Evolutionary conservation across 352 stramenopile species (phyloP), one percentile per base, ranked within the genome.

Genomic region (Phytophthora sojae): DNA sequence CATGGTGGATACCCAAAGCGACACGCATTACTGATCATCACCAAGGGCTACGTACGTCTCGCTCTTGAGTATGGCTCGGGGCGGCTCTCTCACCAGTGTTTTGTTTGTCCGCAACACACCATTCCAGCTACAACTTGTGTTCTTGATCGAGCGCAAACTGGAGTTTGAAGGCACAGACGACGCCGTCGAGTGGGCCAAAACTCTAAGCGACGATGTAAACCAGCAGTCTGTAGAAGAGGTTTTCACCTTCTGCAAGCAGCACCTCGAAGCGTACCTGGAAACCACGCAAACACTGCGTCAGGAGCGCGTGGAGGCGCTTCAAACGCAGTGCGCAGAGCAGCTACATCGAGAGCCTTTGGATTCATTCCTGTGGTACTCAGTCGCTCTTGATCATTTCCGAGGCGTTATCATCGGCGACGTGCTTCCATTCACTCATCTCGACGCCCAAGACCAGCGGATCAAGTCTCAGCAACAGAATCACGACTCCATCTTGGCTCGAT

Each of bases 311-410:
- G 32, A 75, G 17, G 35, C 21, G 23, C 26, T 78, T 9, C n/a
- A 17, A 61, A 9, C 30, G 39, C 56, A 51, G n/a, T 54, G 44
- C 52, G 6, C 21, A 9, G 52, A 52, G 19, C 49, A 61, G 21
- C 26, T 69, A 19, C 45, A 69, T 30, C 52, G 54, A 53, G 26
- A 61, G 6, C 19, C 29, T 9, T 26, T 26, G 25, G 25, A 26
- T 26, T 4, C 5, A 2, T 81, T 82, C n/a, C 35, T 79, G 9
- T 71, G 69, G 57, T 85, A 81, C 57, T 79, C 61, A 1, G 59
- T 85, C 25, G 77, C 80, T 6, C 30, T 83, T 21, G 82, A 90
- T 54, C 80, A 69, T 50, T 52, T 89, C 30, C 80, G 80, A 45
- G 61, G 74, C n/a, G 63, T 71, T 30, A 66, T 83, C 45, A 57